A percentile compares a stretch with the other conserved stretches of the same genome.
These are phyloP conservation scores for Talaromyces sp. DNA, from an alignment of 2,329 filamentous ascomycete species.

Conservation along the genomic window DNA sequence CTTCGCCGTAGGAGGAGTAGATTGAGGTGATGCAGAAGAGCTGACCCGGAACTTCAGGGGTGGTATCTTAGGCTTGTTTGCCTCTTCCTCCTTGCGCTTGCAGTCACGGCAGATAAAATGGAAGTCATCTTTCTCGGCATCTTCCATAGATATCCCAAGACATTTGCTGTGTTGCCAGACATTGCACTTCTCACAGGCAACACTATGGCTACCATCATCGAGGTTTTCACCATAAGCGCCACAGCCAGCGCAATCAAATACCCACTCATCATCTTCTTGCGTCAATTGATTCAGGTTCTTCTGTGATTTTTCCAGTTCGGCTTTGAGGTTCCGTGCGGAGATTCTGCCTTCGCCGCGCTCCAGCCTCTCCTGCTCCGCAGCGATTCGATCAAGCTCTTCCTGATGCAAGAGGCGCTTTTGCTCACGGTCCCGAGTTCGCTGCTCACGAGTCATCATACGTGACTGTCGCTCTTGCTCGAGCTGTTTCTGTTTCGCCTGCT, in stretches of 20 bases:
- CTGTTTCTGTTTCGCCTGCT: constrained; percentile 63
- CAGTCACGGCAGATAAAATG: constrained; percentile 83
- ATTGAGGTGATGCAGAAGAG: constrained; percentile 52
- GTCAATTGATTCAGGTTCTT: constrained; percentile 74
- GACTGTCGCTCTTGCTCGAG: constrained; percentile 75
- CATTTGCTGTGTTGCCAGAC: constrained; percentile 98
- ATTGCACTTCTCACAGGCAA: constrained; percentile 90
- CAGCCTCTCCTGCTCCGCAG: constrained; percentile 70
- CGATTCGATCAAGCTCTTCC: constrained; percentile 77
- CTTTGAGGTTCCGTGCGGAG: constrained; percentile 79
- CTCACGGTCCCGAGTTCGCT: constrained; percentile 83
- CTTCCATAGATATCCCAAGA: constrained; percentile 73
- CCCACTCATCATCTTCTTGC: constrained; percentile 81
- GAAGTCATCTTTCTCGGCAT: constrained; percentile 84
- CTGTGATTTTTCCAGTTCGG: constrained; percentile 78
- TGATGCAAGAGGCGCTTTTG: constrained; percentile 80
- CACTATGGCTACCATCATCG: constrained; percentile 90
- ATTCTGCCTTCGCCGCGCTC: constrained; percentile 61
- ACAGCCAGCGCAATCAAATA: constrained; percentile 89
- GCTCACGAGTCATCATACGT: constrained; percentile 80
- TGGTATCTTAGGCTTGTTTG: constrained; percentile 63
- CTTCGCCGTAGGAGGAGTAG: constrained; percentile 21
- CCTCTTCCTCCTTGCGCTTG: constrained; percentile 66
- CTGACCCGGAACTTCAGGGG: constrained; percentile 62
- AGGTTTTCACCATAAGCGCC: constrained; percentile 83